A percentile compares a stretch with the other conserved stretches of the same genome.
Conservation (phyloP, 2,329 filamentous ascomycete genomes). For the Aspergillus texensis region DNA sequence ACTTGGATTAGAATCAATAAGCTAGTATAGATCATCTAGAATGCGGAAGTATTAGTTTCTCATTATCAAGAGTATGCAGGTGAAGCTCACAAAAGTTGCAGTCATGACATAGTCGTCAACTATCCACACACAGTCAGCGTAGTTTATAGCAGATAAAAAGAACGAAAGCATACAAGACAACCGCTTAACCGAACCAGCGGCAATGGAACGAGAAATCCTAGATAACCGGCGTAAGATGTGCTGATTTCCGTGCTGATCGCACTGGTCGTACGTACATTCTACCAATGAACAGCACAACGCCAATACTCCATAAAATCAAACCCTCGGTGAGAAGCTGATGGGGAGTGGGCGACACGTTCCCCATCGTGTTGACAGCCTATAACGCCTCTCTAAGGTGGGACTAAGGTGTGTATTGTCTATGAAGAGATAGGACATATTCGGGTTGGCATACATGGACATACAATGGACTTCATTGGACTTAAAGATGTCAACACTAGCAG, state of each 20-base stretch:
- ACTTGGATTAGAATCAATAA: conserved; percentile 42
- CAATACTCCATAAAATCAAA: conserved; percentile 35
- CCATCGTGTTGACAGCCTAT: conserved; percentile 25
- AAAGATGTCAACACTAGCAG: neutral
- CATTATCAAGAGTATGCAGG: too few species aligned
- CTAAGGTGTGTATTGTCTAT: neutral
- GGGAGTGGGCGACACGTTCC: conserved; percentile 33
- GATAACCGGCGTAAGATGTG: neutral
- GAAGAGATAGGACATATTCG: too few species aligned
- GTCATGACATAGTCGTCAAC: conserved; percentile 45
- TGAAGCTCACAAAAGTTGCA: conserved; percentile 36
- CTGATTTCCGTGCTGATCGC: too few species aligned
- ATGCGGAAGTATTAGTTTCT: neutral
- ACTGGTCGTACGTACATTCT: conserved; percentile 28
- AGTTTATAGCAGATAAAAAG: too few species aligned
- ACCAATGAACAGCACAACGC: conserved; percentile 29
- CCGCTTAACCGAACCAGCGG: conserved; percentile 5
- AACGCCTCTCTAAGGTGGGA: neutral
- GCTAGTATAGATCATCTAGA: conserved; percentile 37
- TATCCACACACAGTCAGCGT: conserved; percentile 10
- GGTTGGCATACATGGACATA: neutral
- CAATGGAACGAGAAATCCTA: conserved; percentile 8
- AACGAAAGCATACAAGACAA: conserved; percentile 1
- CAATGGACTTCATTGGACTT: neutral
- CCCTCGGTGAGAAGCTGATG: conserved; percentile 32